These are phyloP conservation scores for Fusarium sp. DNA, from an alignment of 2,329 filamentous ascomycete species.

Conservation along the genomic window DNA sequence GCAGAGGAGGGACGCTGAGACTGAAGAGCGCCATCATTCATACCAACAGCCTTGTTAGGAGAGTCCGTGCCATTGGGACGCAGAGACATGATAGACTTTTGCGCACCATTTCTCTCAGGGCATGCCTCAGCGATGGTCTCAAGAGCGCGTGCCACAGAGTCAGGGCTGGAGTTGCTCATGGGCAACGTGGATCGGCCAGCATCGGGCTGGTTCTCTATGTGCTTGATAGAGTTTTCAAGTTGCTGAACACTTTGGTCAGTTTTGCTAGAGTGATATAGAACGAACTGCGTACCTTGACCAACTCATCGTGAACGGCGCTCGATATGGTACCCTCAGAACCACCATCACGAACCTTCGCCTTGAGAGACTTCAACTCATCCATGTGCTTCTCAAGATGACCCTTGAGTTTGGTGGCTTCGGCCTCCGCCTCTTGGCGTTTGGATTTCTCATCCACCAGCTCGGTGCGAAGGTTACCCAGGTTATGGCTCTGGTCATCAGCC, in stretches of 20 bases:
- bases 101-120: slow-evolving; percentile 40
- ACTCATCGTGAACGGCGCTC: slow-evolving; percentile 35
- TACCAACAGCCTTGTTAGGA: slow-evolving; percentile 27
- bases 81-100: slow-evolving; percentile 43
- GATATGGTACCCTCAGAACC: slow-evolving; percentile 26
- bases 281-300: slow-evolving; percentile 44
- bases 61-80: slow-evolving; percentile 25
- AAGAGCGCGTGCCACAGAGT: slow-evolving; percentile 45
- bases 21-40: slow-evolving; percentile 23
- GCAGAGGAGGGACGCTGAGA: slow-evolving; percentile 36
- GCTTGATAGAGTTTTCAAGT: slow-evolving; percentile 46
- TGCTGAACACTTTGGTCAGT: slow-evolving; percentile 33
- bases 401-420: slow-evolving; percentile 41
- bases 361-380: slow-evolving; percentile 43
- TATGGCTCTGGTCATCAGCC: slow-evolving; percentile 47
- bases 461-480: slow-evolving; percentile 45
- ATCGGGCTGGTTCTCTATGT: slow-evolving; percentile 51
- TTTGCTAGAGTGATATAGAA: no score
- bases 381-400: slow-evolving; percentile 42
- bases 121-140: slow-evolving; percentile 45
- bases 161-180: slow-evolving; percentile 47
- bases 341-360: slow-evolving; percentile 35
- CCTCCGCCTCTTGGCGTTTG: slow-evolving; percentile 44
- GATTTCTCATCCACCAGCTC: slow-evolving; percentile 46
- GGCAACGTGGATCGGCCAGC: slow-evolving; percentile 49